A percentile compares a stretch with the other conserved stretches of the same genome.
phyloP scores from a whole-genome alignment of 331 rosid genomes.

The Telfairia occidentalis region DNA sequence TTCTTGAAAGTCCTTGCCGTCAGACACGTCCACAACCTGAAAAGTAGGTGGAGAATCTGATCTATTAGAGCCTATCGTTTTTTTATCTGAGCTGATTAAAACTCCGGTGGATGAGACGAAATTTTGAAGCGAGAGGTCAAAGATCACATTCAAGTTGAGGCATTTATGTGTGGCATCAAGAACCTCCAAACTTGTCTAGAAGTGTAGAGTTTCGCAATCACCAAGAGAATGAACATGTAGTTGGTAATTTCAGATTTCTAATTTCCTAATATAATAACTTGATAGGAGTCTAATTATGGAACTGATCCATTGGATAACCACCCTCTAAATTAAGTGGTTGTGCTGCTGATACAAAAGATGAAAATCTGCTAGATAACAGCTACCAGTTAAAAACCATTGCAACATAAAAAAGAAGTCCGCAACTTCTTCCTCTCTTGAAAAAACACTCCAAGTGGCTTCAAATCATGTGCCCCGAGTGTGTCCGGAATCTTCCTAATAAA shows the following conservation, averaged over 20 bases:
- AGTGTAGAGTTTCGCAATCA: background rate
- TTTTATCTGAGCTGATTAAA: background rate
- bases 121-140: background rate
- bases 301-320: background rate
- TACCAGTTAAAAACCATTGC: background rate
- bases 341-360: background rate
- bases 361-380: background rate
- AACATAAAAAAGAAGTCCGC: background rate
- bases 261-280: background rate
- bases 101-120: background rate
- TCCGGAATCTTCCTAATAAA: background rate
- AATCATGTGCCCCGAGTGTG: background rate
- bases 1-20: constrained; percentile 50
- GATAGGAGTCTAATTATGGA: background rate
- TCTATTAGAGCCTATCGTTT: background rate
- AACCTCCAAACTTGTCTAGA: background rate
- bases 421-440: background rate
- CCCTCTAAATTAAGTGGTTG: background rate
- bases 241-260: background rate
- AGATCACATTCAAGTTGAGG: background rate
- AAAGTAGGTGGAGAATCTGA: constrained; percentile 4
- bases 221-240: background rate
- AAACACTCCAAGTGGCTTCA: background rate
- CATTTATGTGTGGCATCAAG: background rate
- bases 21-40: constrained; percentile 95